Conservation (phyloP, 139 green algal genomes). For the Spirogloea muscicola region DNA sequence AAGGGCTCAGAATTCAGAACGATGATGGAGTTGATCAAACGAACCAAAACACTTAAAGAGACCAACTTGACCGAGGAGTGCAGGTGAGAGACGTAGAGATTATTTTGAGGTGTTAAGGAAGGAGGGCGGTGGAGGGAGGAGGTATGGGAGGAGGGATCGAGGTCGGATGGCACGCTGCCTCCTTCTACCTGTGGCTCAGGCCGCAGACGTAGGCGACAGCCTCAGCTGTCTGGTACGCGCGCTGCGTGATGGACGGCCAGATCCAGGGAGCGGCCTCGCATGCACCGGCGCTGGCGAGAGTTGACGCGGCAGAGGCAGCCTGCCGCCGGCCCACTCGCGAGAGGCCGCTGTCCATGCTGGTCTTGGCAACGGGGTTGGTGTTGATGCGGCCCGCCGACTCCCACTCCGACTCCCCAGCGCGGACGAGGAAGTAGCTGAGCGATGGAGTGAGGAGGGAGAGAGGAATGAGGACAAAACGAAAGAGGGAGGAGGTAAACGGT, state of each 20-base stretch:
- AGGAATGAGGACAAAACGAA: too few species aligned
- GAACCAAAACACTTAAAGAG: too few species aligned
- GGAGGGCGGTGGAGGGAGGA: too few species aligned
- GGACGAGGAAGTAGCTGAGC: slow-evolving; percentile 27
- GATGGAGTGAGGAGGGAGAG: too few species aligned
- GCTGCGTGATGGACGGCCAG: slow-evolving; percentile 44
- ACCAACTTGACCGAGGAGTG: too few species aligned
- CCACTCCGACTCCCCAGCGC: slow-evolving; percentile 21
- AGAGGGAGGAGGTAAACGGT: neutral
- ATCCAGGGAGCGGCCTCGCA: slow-evolving; percentile 30
- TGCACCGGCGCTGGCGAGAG: slow-evolving; percentile 4
- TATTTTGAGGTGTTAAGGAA: too few species aligned
- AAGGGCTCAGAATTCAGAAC: too few species aligned
- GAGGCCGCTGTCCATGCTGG: slow-evolving; percentile 20
- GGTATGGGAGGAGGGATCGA: too few species aligned
- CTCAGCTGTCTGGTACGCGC: slow-evolving; percentile 46
- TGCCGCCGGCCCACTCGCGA: slow-evolving; percentile 9
- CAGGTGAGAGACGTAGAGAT: too few species aligned
- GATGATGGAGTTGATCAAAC: too few species aligned
- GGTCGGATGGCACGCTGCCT: too few species aligned
- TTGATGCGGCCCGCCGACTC: slow-evolving; percentile 1
- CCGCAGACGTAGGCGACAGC: slow-evolving; percentile 1
- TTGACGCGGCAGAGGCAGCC: neutral
- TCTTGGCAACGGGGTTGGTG: slow-evolving; percentile 44
- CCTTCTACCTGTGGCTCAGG: slow-evolving; percentile 14